phyloP scores from a whole-genome alignment of 2,329 filamentous ascomycete genomes.

The Gnomoniopsis sp. region DNA sequence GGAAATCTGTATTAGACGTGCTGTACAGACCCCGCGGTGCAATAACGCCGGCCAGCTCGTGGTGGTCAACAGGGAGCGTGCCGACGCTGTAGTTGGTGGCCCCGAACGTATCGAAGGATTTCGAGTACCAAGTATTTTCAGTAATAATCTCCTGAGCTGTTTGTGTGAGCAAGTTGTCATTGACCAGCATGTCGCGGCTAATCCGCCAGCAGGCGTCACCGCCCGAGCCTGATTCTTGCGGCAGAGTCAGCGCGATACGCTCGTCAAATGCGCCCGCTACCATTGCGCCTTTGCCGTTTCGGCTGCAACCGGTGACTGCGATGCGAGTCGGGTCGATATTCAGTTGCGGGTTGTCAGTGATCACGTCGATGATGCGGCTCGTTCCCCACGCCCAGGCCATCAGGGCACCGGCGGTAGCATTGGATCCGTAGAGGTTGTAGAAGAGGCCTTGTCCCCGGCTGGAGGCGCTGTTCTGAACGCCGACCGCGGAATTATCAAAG shows the following conservation, averaged over 20 bases:
- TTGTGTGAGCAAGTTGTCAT: conserved; percentile 34
- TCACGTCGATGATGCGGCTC: conserved; percentile 44
- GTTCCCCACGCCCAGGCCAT: conserved; percentile 51
- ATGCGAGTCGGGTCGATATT: conserved; percentile 33
- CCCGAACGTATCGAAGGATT: conserved; percentile 28
- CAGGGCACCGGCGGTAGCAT: conserved; percentile 41
- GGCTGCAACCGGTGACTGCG: conserved; percentile 48
- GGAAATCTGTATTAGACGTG: background rate
- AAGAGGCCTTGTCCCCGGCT: conserved; percentile 46
- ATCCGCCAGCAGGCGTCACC: conserved; percentile 47
- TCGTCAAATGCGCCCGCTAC: conserved; percentile 46
- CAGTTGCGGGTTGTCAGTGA: conserved; percentile 35
- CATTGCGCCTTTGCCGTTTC: conserved; percentile 49
- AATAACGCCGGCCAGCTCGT: background rate
- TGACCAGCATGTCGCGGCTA: conserved; percentile 44
- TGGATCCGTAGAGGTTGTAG: conserved; percentile 45
- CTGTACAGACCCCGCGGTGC: background rate
- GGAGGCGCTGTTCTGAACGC: conserved; percentile 45
- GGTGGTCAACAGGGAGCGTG: background rate
- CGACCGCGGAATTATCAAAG: conserved; percentile 48
- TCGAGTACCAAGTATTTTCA: conserved; percentile 49
- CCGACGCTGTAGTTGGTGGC: background rate
- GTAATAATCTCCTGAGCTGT: conserved; percentile 41
- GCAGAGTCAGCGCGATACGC: conserved; percentile 45
- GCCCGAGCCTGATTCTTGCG: conserved; percentile 47